Evolutionary conservation across 2,329 filamentous ascomycete genomes (phyloP).

Genomic region (Trichophyton mentagrophytes): DNA sequence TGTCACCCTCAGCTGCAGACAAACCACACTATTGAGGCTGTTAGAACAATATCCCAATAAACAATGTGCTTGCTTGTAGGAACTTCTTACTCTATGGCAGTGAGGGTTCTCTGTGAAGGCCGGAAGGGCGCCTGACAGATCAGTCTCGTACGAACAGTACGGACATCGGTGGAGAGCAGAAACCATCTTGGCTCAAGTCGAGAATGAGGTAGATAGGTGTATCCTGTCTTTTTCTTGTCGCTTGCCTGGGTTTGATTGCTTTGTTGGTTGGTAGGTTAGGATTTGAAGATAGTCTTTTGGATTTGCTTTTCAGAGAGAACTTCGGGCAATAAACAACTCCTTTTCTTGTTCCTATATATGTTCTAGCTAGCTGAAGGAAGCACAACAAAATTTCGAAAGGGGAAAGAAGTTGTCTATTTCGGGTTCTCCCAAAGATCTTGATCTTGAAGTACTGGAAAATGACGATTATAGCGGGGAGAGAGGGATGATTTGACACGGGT

Average conservation of each 20-base stretch:
- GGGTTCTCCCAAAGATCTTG: background rate
- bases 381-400: background rate
- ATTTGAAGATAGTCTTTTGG: background rate
- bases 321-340: background rate
- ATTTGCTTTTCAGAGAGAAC: background rate
- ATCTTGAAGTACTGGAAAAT: background rate
- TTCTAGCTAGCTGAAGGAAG: conserved; percentile 3
- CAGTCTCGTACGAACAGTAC: conserved; percentile 11
- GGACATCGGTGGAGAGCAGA: conserved; percentile 10
- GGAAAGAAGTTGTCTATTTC: conserved; percentile 1
- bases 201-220: no score
- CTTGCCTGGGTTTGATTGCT: no score
- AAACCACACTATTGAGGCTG: conserved; percentile 27
- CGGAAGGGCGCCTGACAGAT: conserved; percentile 6
- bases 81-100: conserved; percentile 8
- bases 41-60: background rate
- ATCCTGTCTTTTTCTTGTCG: no score
- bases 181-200: conserved; percentile 1
- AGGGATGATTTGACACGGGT: background rate
- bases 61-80: background rate
- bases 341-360: conserved; percentile 3
- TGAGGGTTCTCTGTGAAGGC: conserved; percentile 10
- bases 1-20: conserved; percentile 33
- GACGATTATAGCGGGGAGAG: background rate
- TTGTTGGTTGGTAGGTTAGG: background rate